phyloP scores from a whole-genome alignment of 768 basidiomycete species.

The Lanmaoa pseudosensibilis region DNA sequence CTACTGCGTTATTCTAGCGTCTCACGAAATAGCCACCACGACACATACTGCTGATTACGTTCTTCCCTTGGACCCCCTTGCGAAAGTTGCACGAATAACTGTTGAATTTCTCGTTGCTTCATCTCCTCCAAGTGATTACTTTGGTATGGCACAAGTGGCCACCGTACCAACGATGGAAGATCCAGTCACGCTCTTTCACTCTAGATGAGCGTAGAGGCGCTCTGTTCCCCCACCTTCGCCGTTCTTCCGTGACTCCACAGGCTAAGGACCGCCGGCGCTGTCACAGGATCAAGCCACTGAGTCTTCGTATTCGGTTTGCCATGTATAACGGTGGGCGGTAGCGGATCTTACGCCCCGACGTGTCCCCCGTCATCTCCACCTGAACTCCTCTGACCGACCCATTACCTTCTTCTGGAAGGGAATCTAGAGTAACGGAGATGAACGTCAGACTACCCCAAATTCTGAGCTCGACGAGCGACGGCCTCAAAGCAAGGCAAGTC shows the following conservation, averaged over 20 bases:
- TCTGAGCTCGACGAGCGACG: too few species aligned
- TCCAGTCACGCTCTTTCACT: background rate
- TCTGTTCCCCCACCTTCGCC: background rate
- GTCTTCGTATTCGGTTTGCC: background rate
- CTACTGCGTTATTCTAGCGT: too few species aligned
- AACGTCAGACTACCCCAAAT: too few species aligned
- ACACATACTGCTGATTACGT: background rate
- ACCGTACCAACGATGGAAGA: background rate
- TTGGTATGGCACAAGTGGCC: background rate
- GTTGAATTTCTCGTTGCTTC: background rate
- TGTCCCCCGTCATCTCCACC: background rate
- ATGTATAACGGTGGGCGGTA: constrained; percentile 25
- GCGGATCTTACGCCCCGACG: background rate
- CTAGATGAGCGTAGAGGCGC: background rate
- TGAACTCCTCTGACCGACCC: background rate
- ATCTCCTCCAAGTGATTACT: background rate
- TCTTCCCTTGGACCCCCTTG: background rate
- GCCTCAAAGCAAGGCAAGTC: background rate
- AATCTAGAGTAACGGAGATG: background rate
- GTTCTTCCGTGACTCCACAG: background rate
- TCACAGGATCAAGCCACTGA: background rate
- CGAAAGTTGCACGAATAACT: background rate
- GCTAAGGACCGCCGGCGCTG: background rate
- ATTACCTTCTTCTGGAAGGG: background rate
- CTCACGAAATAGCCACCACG: background rate